Conservation (phyloP, 2,329 filamentous ascomycete species). For the Calonectria leucothoes region DNA sequence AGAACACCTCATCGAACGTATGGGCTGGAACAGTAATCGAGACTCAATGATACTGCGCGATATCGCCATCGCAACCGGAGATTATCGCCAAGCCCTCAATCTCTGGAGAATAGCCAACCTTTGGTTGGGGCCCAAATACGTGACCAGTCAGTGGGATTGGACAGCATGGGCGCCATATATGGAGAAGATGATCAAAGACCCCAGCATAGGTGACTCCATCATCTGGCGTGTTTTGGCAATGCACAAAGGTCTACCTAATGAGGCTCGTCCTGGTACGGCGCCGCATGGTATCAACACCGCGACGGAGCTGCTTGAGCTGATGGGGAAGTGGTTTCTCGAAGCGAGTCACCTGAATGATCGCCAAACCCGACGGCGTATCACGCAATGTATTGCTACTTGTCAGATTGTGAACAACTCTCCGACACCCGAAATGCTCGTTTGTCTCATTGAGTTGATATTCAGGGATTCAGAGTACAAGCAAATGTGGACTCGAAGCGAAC, state of each 20-base stretch:
- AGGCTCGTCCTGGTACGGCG: not conserved
- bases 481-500: constrained; percentile 35
- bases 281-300: constrained; percentile 14
- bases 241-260: not conserved
- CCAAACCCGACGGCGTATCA: constrained; percentile 45
- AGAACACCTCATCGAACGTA: not conserved
- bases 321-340: constrained; percentile 46
- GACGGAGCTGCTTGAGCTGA: constrained; percentile 43
- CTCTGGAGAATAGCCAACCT: constrained; percentile 30
- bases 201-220: constrained; percentile 30
- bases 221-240: constrained; percentile 46
- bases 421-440: constrained; percentile 41
- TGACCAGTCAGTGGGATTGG: constrained; percentile 44
- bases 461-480: constrained; percentile 49
- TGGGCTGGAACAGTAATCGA: not conserved
- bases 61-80: constrained; percentile 21
- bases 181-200: constrained; percentile 48
- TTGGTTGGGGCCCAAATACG: not conserved
- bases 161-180: constrained; percentile 47
- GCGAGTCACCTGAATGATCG: constrained; percentile 44
- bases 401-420: constrained; percentile 34
- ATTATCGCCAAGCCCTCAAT: constrained; percentile 41
- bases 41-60: constrained; percentile 4
- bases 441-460: constrained; percentile 42
- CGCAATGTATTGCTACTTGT: constrained; percentile 41